Percentiles rank a stretch among this genome's conserved stretches.
Evolutionary conservation across 495 filamentous ascomycete genomes (phyloP).

Genomic region (Penicillium tannophilum): DNA sequence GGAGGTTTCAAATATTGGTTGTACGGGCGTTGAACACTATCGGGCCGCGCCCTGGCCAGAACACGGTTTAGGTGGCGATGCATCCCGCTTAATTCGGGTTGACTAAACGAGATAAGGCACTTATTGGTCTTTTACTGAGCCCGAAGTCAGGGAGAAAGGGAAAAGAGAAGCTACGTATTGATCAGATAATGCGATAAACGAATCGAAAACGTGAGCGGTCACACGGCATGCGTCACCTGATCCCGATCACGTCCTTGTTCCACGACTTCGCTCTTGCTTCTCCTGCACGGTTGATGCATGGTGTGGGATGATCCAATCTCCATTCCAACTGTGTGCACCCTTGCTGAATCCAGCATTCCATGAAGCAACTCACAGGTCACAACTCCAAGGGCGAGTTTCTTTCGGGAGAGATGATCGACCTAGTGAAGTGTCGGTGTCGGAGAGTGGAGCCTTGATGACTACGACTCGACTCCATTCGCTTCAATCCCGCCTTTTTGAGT

Average conservation of each 20-base stretch:
- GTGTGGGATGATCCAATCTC: slow-evolving; percentile 14
- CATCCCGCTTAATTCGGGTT: slow-evolving; percentile 26
- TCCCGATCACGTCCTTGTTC: slow-evolving; percentile 12
- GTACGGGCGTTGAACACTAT: slow-evolving; percentile 10
- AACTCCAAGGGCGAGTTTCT: background rate
- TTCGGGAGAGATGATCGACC: slow-evolving; percentile 14
- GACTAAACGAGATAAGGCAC: slow-evolving; percentile 1
- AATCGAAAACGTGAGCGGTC: slow-evolving; percentile 9
- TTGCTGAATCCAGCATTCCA: slow-evolving; percentile 13
- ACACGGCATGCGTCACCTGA: slow-evolving; percentile 24
- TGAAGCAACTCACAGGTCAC: background rate
- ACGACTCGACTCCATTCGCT: slow-evolving; percentile 22
- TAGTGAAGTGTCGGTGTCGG: slow-evolving; percentile 34
- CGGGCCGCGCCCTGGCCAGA: slow-evolving; percentile 19
- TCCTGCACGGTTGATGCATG: slow-evolving; percentile 13
- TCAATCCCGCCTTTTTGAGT: slow-evolving; percentile 11
- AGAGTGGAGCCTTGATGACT: slow-evolving; percentile 25
- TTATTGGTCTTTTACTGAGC: background rate
- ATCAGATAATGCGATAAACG: slow-evolving; percentile 17
- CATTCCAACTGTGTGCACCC: slow-evolving; percentile 23
- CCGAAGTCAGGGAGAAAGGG: background rate
- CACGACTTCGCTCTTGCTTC: slow-evolving; percentile 14
- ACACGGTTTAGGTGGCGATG: slow-evolving; percentile 14
- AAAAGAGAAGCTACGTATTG: background rate
- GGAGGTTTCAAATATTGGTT: slow-evolving; percentile 12